Evolutionary conservation across 2,329 filamentous ascomycete species (phyloP).

Genomic region (Ophiosphaerella korrae): DNA sequence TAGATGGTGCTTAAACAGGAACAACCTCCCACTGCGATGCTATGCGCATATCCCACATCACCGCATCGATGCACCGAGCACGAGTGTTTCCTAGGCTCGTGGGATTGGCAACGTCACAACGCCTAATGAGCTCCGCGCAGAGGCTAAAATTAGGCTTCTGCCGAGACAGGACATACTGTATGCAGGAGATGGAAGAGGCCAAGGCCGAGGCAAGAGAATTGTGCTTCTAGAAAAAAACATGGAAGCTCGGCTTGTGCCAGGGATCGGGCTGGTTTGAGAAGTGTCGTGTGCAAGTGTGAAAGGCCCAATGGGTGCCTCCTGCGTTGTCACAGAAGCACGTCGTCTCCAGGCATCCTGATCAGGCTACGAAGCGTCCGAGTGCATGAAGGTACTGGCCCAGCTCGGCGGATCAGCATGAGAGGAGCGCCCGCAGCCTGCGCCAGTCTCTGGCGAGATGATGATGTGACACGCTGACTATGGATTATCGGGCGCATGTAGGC

Average conservation of each 20-base stretch:
- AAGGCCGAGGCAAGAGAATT: constrained; percentile 23
- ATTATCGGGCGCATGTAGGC: constrained; percentile 8
- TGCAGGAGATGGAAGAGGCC: constrained; percentile 9
- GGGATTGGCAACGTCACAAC: not conserved
- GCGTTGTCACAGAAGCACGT: not conserved
- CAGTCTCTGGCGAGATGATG: constrained; percentile 12
- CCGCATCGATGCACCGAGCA: too few relatives aligned
- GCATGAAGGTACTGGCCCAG: constrained; percentile 5
- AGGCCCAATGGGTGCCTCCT: not conserved
- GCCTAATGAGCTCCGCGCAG: not conserved
- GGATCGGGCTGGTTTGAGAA: constrained; percentile 1
- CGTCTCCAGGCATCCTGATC: not conserved
- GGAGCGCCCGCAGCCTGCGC: not conserved
- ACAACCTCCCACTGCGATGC: too few relatives aligned
- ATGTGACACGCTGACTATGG: constrained; percentile 15
- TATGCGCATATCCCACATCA: too few relatives aligned
- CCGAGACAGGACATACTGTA: not conserved
- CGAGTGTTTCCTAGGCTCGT: not conserved
- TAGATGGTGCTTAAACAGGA: too few relatives aligned
- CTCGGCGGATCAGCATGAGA: constrained; percentile 4
- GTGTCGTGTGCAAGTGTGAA: not conserved
- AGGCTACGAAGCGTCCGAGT: not conserved
- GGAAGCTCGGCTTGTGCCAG: constrained; percentile 13
- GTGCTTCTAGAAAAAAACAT: constrained; percentile 27
- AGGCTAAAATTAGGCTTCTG: constrained; percentile 5